A percentile compares a stretch with the other conserved stretches of the same genome.
Evolutionary conservation across 257 asterid genomes (phyloP).

Genomic region (Marsdenia floribunda): DNA sequence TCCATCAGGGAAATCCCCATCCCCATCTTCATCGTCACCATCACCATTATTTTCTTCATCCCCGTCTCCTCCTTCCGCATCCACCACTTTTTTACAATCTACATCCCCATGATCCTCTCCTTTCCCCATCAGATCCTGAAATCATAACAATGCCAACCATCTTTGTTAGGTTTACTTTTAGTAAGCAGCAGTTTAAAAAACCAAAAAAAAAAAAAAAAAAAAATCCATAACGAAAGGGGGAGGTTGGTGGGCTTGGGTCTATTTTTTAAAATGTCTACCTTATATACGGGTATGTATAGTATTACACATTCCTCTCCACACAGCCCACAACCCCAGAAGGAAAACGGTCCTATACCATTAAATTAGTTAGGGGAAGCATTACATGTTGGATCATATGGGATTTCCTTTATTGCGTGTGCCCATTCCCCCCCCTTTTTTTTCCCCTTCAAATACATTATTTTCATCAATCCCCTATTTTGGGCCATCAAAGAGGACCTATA

Average conservation of each 20-base stretch:
- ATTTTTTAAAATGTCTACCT: background rate
- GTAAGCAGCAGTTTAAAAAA: too few species aligned
- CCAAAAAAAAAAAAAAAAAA: too few species aligned
- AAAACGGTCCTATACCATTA: background rate
- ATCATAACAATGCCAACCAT: background rate
- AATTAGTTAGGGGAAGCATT: background rate
- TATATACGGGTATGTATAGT: background rate
- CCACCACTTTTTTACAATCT: constrained; percentile 30
- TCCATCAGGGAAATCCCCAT: constrained; percentile 30
- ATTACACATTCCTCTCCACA: background rate
- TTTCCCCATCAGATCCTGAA: constrained; percentile 26
- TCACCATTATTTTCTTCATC: constrained; percentile 23
- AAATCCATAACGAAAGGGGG: too few species aligned
- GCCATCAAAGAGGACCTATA: background rate
- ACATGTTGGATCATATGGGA: background rate
- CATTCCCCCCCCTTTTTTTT: background rate
- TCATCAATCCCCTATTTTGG: too few species aligned
- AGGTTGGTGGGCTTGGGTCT: background rate
- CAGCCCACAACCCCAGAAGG: background rate
- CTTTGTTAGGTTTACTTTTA: too few species aligned
- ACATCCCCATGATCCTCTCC: constrained; percentile 8
- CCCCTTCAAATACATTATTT: too few species aligned
- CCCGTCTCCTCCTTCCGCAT: constrained; percentile 43
- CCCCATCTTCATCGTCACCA: constrained; percentile 28
- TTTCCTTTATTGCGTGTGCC: background rate